phyloP scores from a whole-genome alignment of 768 basidiomycete species.

The Auricularia auricula-judae region DNA sequence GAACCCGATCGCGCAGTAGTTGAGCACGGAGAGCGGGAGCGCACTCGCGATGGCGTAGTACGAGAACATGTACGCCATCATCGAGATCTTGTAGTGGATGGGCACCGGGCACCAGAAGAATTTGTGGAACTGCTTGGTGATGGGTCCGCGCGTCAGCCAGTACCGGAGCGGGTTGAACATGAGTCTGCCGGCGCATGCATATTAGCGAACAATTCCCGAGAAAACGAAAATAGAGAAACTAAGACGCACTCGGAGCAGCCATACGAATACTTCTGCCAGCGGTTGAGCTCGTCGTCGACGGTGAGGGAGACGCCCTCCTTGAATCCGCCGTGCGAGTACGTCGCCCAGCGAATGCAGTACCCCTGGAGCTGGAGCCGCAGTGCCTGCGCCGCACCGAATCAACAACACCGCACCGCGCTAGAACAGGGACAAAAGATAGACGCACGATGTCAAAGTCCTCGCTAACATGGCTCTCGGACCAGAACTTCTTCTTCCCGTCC shows the following conservation, averaged over 20 bases:
- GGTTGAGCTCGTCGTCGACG: slow-evolving; percentile 79
- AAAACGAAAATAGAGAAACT: background rate
- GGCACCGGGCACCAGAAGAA: slow-evolving; percentile 72
- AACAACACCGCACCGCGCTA: too few relatives aligned
- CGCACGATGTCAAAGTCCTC: slow-evolving; percentile 46
- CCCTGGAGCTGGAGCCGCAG: slow-evolving; percentile 49
- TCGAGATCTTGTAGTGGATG: slow-evolving; percentile 73
- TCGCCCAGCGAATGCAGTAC: slow-evolving; percentile 76
- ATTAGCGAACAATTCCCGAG: slow-evolving; percentile 7
- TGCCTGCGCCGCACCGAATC: slow-evolving; percentile 23
- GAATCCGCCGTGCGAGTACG: slow-evolving; percentile 76
- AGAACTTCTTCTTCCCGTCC: slow-evolving; percentile 42
- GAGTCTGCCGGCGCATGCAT: slow-evolving; percentile 27
- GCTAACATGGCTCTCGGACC: slow-evolving; percentile 56
- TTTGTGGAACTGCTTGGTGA: slow-evolving; percentile 66
- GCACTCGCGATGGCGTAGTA: slow-evolving; percentile 56
- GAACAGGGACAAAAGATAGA: slow-evolving; percentile 16
- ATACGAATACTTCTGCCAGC: slow-evolving; percentile 87
- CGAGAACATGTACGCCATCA: slow-evolving; percentile 46
- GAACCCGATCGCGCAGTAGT: slow-evolving; percentile 60
- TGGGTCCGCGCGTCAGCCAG: slow-evolving; percentile 73
- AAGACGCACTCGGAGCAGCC: slow-evolving; percentile 15
- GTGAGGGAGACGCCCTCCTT: slow-evolving; percentile 89
- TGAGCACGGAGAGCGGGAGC: slow-evolving; percentile 49
- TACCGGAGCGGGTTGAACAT: slow-evolving; percentile 74